A percentile compares a stretch with the other conserved stretches of the same genome.
Conservation (phyloP, 192 early-diverging fungal genomes). For the Podila clonocystis region DNA sequence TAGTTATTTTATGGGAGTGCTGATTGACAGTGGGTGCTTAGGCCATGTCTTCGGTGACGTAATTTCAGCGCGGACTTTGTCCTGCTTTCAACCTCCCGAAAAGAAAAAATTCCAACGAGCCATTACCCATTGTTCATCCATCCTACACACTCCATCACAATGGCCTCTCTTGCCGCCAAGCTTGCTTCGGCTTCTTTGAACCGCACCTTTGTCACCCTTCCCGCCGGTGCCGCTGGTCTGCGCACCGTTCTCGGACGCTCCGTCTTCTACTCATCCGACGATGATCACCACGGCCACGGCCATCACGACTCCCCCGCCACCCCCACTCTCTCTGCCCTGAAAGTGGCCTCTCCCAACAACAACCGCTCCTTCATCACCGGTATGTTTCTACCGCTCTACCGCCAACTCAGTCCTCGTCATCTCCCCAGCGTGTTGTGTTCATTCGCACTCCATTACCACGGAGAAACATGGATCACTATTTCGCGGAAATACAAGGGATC, state of each 20-base stretch:
- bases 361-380: constrained; percentile 62
- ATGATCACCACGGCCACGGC: constrained; percentile 50
- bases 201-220: constrained; percentile 60
- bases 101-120: neutral
- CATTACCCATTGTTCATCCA: too few relatives aligned
- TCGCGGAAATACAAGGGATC: constrained; percentile 3
- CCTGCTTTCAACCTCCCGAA: neutral
- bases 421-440: neutral
- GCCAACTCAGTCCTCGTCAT: neutral
- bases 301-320: constrained; percentile 38
- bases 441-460: neutral
- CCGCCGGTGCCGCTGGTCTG: constrained; percentile 54
- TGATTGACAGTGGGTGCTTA: too few relatives aligned
- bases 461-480: neutral
- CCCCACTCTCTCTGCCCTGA: constrained; percentile 33
- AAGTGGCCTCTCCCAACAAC: constrained; percentile 23
- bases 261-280: constrained; percentile 44
- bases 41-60: too few relatives aligned
- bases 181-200: constrained; percentile 63
- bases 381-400: constrained; percentile 25
- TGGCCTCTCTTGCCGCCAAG: constrained; percentile 61
- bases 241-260: constrained; percentile 55
- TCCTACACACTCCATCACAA: constrained; percentile 19
- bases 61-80: too few relatives aligned
- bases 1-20: too few relatives aligned